Conservation (phyloP, 495 filamentous ascomycete species). For the Aspergillus taichungensis region DNA sequence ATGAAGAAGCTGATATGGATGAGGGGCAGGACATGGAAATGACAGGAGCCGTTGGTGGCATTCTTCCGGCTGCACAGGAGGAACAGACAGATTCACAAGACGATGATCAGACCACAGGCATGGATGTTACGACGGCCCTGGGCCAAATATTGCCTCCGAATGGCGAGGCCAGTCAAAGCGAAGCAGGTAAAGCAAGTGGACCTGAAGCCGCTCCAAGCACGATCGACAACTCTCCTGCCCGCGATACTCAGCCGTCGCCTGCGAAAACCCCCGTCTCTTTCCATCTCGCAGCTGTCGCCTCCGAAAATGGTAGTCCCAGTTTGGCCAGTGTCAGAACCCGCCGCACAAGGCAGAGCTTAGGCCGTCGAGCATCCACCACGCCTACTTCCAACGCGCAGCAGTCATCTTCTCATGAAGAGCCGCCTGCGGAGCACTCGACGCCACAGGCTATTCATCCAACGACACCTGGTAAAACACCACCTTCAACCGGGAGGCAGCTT, state of each 20-base stretch:
- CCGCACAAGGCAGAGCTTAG: constrained; percentile 43
- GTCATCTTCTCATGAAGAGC: constrained; percentile 33
- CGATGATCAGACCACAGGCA: constrained; percentile 42
- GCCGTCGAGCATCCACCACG: constrained; percentile 31
- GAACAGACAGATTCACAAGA: constrained; percentile 27
- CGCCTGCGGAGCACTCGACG: constrained; percentile 42
- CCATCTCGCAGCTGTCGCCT: constrained; percentile 38
- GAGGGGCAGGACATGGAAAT: constrained; percentile 58
- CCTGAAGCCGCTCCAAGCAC: constrained; percentile 38
- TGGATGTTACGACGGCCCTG: constrained; percentile 51
- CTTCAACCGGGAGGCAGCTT: constrained; percentile 35
- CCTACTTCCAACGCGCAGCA: constrained; percentile 31
- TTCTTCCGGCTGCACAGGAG: constrained; percentile 38
- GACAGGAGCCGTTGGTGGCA: constrained; percentile 62
- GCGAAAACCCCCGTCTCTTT: constrained; percentile 20
- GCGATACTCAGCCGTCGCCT: constrained; percentile 28
- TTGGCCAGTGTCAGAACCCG: constrained; percentile 45
- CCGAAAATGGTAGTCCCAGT: constrained; percentile 53
- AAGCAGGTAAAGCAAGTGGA: constrained; percentile 54
- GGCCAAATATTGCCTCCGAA: constrained; percentile 47
- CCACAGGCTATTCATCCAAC: constrained; percentile 41
- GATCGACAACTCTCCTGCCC: constrained; percentile 45
- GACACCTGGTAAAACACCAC: constrained; percentile 45
- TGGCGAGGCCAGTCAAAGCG: constrained; percentile 32
- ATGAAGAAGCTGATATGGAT: constrained; percentile 35